phyloP scores from a whole-genome alignment of 495 filamentous ascomycete species.

The Neurospora sp. region DNA sequence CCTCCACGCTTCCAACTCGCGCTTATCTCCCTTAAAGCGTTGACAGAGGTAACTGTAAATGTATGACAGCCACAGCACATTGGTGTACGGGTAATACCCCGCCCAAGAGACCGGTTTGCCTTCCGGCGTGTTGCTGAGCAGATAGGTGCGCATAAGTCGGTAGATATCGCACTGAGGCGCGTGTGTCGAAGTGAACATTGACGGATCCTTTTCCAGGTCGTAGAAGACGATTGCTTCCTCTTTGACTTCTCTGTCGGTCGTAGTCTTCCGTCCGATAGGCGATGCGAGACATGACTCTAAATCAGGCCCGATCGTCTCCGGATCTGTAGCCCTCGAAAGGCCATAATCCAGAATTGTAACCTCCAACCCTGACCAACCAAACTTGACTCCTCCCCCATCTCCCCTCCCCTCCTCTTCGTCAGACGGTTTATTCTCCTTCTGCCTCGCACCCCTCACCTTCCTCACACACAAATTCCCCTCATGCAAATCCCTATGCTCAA shows the following conservation, averaged over 20 bases:
- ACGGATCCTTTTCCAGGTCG: constrained; percentile 42
- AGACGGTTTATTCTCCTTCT: neutral
- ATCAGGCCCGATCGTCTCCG: neutral
- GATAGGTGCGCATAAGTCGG: constrained; percentile 41
- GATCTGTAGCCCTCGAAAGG: constrained; percentile 53
- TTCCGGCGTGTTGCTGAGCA: constrained; percentile 30
- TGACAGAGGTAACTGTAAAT: constrained; percentile 33
- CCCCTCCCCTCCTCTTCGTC: neutral
- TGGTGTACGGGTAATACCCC: constrained; percentile 37
- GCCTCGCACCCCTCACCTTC: constrained; percentile 30
- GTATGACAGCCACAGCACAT: constrained; percentile 45
- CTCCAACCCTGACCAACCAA: constrained; percentile 59
- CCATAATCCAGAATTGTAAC: constrained; percentile 88
- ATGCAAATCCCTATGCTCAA: constrained; percentile 79
- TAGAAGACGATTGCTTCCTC: constrained; percentile 25
- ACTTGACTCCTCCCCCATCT: constrained; percentile 22
- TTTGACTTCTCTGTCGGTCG: neutral
- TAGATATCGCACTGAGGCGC: constrained; percentile 37
- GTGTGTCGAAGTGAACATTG: constrained; percentile 41
- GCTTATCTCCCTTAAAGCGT: constrained; percentile 25
- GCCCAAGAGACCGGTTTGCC: constrained; percentile 30
- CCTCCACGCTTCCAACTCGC: constrained; percentile 25
- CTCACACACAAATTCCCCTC: constrained; percentile 66
- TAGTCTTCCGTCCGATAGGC: neutral
- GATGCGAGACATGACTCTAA: neutral